Evolutionary conservation across 257 asterid species (phyloP), one percentile per base, ranked within the genome.

Genomic region (Fraxinus cuspidata): DNA sequence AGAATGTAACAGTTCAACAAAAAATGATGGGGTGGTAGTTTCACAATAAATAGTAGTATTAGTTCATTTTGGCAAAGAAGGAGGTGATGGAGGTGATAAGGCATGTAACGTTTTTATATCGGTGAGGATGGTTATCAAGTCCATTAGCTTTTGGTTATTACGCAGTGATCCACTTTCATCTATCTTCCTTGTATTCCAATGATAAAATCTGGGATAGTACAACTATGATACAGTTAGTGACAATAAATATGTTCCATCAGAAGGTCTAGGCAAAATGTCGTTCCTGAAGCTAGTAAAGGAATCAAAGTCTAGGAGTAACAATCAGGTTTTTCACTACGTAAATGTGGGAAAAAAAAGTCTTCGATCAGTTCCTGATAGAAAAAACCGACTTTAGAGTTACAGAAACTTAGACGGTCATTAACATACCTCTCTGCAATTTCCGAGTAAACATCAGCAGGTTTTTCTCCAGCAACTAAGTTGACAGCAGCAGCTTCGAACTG

Each of bases 401-500:
- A 75, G 21, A 69, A 66, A 78, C 37, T 42, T 68, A 68, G 77
- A 53, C 27, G 35, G 27, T 67, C 79, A 76, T 42, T 31, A 68
- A 78, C 83, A 76, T 81, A 95, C 99, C 98, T 95, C 79, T 77
- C 89, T 56, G 99, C 99, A 78, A 95, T 95, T 88, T 92, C 99
- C 9, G 99, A 92, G 89, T 95, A 95, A 76, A 95, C 97, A 78
- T 95, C 99, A 56, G 96, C 90, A 68, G 99, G 99, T 86, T 87
- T 88, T 35, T 90, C 91, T 79, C 96, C 92, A 85, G 96, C 96
- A 84, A 92, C 88, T 80, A 95, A 87, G 83, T 95, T 95, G 81
- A 95, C 99, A 23, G 98, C 98, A 81, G 99, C 90, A 67, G 97
- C 99, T 86, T 92, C 99, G 83, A 87, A 88, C 99, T 95, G 92